Evolutionary conservation across 2,329 filamentous ascomycete genomes (phyloP).

Genomic region (Apiospora koreana): DNA sequence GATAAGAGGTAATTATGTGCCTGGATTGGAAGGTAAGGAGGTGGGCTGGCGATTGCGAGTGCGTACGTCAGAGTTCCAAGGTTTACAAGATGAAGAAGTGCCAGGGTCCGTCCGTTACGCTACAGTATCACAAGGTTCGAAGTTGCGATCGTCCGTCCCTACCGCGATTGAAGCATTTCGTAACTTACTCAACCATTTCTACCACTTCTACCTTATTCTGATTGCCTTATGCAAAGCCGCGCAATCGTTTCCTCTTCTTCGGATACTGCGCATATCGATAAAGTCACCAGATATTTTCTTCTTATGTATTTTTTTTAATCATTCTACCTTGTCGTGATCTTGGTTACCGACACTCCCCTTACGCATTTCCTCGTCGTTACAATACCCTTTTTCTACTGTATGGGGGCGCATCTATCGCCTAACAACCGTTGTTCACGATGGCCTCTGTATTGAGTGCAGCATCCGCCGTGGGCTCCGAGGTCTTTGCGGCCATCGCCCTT

Average conservation of each 20-base stretch:
- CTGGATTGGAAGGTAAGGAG: not conserved
- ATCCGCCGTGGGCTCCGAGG: conserved; percentile 73
- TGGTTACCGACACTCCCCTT: not conserved
- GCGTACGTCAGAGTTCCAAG: not conserved
- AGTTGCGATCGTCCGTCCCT: not conserved
- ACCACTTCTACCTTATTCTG: not conserved
- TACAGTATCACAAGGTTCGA: not conserved
- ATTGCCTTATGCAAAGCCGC: not conserved
- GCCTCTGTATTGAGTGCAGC: conserved; percentile 52
- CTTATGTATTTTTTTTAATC: not conserved
- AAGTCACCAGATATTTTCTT: not conserved
- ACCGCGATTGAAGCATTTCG: not conserved
- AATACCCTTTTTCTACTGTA: not conserved
- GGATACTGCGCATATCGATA: not conserved
- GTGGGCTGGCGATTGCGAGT: not conserved
- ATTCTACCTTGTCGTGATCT: not conserved
- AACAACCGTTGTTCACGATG: conserved; percentile 44
- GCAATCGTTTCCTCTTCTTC: not conserved
- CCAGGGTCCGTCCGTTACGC: conserved; percentile 1
- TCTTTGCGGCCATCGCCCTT: conserved; percentile 75
- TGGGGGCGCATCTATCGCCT: not conserved
- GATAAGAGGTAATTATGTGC: too few relatives aligned
- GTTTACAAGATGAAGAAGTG: conserved; percentile 1
- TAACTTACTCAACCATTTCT: not conserved
- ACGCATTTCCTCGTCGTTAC: not conserved